Evolutionary conservation across 2,329 filamentous ascomycete species (phyloP).

Genomic region (Colletotrichum sp.): DNA sequence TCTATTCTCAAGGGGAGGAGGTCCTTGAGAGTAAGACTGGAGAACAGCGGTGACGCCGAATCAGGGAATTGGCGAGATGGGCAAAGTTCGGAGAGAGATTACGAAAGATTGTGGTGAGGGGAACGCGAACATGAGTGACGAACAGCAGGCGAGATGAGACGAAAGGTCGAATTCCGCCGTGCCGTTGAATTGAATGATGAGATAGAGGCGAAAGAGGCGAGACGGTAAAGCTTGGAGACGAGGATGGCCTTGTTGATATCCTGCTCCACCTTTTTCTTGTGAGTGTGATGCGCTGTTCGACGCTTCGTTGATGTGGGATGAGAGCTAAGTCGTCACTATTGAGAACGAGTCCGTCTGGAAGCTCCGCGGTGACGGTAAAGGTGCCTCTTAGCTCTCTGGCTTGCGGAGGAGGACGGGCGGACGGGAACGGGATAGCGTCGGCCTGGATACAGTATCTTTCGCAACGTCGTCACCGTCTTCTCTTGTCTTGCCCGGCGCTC

Average conservation of each 20-base stretch:
- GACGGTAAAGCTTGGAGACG: not conserved
- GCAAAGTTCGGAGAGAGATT: not conserved
- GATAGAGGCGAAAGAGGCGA: not conserved
- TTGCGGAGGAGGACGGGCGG: not conserved
- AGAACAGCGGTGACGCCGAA: conserved; percentile 11
- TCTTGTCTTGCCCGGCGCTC: not conserved
- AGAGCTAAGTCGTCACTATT: not conserved
- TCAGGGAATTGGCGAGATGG: not conserved
- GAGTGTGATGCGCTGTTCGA: conserved; percentile 2
- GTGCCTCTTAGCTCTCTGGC: not conserved
- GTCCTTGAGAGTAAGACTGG: not conserved
- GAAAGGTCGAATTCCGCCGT: not conserved
- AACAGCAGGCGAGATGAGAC: not conserved
- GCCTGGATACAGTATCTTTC: not conserved
- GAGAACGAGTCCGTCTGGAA: not conserved
- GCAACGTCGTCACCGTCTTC: not conserved
- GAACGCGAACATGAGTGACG: not conserved
- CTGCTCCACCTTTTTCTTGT: not conserved
- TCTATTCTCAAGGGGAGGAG: not conserved
- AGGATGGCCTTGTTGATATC: conserved; percentile 3
- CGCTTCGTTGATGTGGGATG: not conserved
- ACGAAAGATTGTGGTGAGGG: not conserved
- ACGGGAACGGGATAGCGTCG: not conserved
- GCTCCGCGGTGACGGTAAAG: not conserved
- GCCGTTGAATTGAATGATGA: not conserved